Evolutionary conservation across 2,329 filamentous ascomycete species (phyloP).

Genomic region (Aspergillus proliferans): DNA sequence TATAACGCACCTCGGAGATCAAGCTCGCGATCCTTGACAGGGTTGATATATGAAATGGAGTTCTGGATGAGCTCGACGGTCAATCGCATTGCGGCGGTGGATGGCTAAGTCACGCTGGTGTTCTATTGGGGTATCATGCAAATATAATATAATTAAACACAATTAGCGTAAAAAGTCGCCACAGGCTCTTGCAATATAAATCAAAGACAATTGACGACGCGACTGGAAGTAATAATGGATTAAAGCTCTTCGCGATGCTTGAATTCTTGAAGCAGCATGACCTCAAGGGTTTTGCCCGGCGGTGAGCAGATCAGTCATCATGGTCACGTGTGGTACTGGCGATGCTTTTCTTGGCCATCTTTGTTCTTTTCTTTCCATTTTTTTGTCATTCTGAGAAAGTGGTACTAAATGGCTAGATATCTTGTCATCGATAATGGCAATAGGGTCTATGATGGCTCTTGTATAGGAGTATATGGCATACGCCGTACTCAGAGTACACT

Average conservation of each 20-base stretch:
- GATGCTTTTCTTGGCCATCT: not conserved
- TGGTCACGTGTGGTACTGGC: not conserved
- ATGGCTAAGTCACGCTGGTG: not conserved
- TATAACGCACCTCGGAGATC: constrained; percentile 90
- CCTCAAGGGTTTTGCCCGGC: constrained; percentile 13
- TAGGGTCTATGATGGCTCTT: too few species aligned
- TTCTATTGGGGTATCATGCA: constrained; percentile 15
- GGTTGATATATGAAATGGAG: constrained; percentile 97
- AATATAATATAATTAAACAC: not conserved
- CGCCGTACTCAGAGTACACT: too few species aligned
- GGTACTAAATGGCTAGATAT: too few species aligned
- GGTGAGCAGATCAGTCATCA: constrained; percentile 6
- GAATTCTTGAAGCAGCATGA: constrained; percentile 7
- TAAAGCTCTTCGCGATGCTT: constrained; percentile 5
- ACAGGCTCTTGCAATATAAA: not conserved
- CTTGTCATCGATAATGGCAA: too few species aligned
- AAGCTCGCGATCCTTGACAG: constrained; percentile 96
- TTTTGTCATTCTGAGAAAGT: too few species aligned
- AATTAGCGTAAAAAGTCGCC: not conserved
- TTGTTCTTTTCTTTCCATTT: not conserved
- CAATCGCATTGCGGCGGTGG: constrained; percentile 67
- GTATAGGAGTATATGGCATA: too few species aligned
- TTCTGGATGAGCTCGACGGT: constrained; percentile 89
- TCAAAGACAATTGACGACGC: not conserved
- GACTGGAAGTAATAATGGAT: constrained; percentile 3